Percentiles rank a stretch among this genome's conserved stretches.
Conservation (phyloP, 768 basidiomycete species). For the Boletus tylopilopsis region DNA sequence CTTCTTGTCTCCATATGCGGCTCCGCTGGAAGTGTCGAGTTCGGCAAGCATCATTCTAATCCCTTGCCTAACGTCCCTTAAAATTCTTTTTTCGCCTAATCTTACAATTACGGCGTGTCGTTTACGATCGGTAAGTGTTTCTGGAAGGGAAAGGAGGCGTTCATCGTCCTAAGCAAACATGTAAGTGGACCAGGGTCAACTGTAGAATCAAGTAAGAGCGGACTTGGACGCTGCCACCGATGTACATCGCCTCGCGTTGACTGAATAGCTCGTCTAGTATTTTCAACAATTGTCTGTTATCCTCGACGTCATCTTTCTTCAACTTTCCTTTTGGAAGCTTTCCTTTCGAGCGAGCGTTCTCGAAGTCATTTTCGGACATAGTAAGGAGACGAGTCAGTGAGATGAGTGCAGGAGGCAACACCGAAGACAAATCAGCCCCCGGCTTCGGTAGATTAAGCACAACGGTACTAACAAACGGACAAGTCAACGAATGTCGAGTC, state of each 20-base stretch:
- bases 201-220: background rate
- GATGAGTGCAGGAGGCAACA: conserved; percentile 54
- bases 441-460: conserved; percentile 4
- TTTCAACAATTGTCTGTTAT: conserved; percentile 33
- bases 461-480: conserved; percentile 6
- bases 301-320: conserved; percentile 1
- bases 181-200: background rate
- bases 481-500: background rate
- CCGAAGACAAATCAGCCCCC: conserved; percentile 57
- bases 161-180: conserved; percentile 46
- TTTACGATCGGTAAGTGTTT: conserved; percentile 40
- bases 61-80: conserved; percentile 33
- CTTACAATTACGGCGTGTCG: conserved; percentile 69
- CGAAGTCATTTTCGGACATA: conserved; percentile 55
- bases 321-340: conserved; percentile 71
- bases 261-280: conserved; percentile 48
- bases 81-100: conserved; percentile 74
- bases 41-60: conserved; percentile 8
- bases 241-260: conserved; percentile 43
- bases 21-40: background rate
- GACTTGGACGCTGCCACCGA: conserved; percentile 40
- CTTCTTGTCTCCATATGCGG: background rate
- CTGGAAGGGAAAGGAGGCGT: conserved; percentile 28
- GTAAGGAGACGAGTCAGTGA: conserved; percentile 66
- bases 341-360: conserved; percentile 52